These are phyloP conservation scores for Canariomyces notabilis DNA, from an alignment of 2,329 filamentous ascomycete genomes.

Conservation along the genomic window DNA sequence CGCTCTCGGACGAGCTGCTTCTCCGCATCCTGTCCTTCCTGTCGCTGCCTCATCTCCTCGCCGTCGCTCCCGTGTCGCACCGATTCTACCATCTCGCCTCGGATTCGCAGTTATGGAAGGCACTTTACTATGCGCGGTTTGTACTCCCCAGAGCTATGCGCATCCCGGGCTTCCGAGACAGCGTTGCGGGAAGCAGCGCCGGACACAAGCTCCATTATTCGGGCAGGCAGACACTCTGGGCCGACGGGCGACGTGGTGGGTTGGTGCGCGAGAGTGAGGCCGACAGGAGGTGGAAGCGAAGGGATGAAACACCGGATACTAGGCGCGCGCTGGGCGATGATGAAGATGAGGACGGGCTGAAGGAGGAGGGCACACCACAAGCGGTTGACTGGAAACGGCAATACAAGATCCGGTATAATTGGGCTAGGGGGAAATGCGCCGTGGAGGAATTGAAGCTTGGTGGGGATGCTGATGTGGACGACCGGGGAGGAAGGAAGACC, in stretches of 20 bases:
- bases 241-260: slow-evolving; percentile 41
- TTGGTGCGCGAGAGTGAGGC: slow-evolving; percentile 48
- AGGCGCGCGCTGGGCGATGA: not conserved
- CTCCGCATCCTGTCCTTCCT: slow-evolving; percentile 77
- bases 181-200: slow-evolving; percentile 22
- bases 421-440: slow-evolving; percentile 75
- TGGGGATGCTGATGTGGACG: slow-evolving; percentile 21
- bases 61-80: slow-evolving; percentile 60
- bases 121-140: slow-evolving; percentile 80
- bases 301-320: not conserved
- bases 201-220: slow-evolving; percentile 41
- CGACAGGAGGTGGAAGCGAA: slow-evolving; percentile 3
- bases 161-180: slow-evolving; percentile 59
- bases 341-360: slow-evolving; percentile 29
- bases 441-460: slow-evolving; percentile 65
- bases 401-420: slow-evolving; percentile 86
- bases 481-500: slow-evolving; percentile 51
- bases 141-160: slow-evolving; percentile 74
- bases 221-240: slow-evolving; percentile 41
- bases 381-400: slow-evolving; percentile 79
- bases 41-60: slow-evolving; percentile 62
- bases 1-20: slow-evolving; percentile 80
- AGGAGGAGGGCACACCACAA: slow-evolving; percentile 41
- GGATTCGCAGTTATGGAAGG: slow-evolving; percentile 89
- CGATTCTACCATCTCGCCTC: slow-evolving; percentile 68